Base-by-base conservation (phyloP, 1,284 basidiomycete species). In the Cutaneotrichosporon mucoides region DNA sequence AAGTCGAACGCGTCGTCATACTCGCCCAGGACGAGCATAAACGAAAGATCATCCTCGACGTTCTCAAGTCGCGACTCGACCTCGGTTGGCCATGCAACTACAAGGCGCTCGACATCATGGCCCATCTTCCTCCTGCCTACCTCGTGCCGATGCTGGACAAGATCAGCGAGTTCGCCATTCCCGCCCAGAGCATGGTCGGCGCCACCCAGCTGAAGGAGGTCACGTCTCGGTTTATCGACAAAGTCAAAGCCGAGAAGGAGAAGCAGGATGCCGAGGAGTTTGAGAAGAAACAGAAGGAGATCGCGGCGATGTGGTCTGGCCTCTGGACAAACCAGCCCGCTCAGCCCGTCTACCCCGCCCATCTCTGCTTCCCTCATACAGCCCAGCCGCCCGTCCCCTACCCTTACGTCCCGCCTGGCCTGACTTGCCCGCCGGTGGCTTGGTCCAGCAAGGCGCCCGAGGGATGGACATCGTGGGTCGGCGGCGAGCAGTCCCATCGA, bases 51-150 rank as follows among this genome's bases (percentile, higher is more conserved):
- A 72, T 76, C 47, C 61, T 73, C 62, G 68, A 65, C 1, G 71
- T 73, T 0, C 38, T 73, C 51, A 73, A 70, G 53, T 53, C 40
- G 35, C 71, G 75, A 16, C 64, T 76, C n/a, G 66, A 63, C n/a
- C 61, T 69, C 3, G 56, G 48, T 3, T 76, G 75, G 75, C 75
- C 75, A 3, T 69, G 69, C 66, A 71, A 72, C 58, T 75, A 73
- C 66, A 73, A 73, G 56, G 73, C 71, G 2, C 65, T 76, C 16
- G 66, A 71, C n/a, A 33, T 71, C 1, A 65, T 72, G 34, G 44
- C 38, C 6, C 57, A 64, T 40, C 63, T 73, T 61, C 69, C 71
- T 3, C 57, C 55, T 3, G 37, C 40, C 3, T 67, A 63, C 15
- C 53, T 72, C n/a, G 49, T 63, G 4, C 64, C 34, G 4, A 13